Conservation (phyloP, 768 basidiomycete species). For the Lyophyllum semitale region DNA sequence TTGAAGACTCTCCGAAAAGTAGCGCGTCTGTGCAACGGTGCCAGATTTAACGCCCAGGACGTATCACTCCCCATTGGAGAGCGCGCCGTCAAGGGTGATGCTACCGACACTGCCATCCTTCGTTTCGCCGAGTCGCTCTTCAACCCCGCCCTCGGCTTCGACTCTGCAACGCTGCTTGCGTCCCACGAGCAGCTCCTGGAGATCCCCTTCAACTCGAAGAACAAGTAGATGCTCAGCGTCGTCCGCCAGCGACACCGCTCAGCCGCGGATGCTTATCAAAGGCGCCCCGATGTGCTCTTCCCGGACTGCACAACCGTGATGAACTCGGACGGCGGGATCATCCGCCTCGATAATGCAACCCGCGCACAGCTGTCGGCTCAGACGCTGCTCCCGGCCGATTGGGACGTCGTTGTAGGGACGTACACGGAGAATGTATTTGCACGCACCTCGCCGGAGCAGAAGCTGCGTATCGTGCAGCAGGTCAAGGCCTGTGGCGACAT, state of each 20-base stretch:
- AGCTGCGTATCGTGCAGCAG: constrained; percentile 30
- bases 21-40: constrained; percentile 57
- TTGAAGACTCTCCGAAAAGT: constrained; percentile 37
- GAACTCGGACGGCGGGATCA: too few species aligned
- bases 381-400: constrained; percentile 32
- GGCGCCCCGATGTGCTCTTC: constrained; percentile 60
- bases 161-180: too few species aligned
- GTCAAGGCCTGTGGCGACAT: constrained; percentile 20
- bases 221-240: too few species aligned
- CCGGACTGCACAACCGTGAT: too few species aligned
- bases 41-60: constrained; percentile 43
- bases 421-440: constrained; percentile 52
- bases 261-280: constrained; percentile 54
- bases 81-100: constrained; percentile 43
- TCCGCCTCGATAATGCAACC: constrained; percentile 24
- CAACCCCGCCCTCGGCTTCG: too few species aligned
- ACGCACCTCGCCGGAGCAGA: constrained; percentile 57
- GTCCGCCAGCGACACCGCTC: too few species aligned
- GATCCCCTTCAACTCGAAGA: too few species aligned
- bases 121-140: constrained; percentile 47
- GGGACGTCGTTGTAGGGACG: constrained; percentile 37
- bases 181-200: too few species aligned
- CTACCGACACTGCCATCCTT: constrained; percentile 54
- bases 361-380: constrained; percentile 18
- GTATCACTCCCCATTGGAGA: constrained; percentile 26